phyloP scores from a whole-genome alignment of 2,329 filamentous ascomycete species.

The Paraconiothyrium brasiliense region DNA sequence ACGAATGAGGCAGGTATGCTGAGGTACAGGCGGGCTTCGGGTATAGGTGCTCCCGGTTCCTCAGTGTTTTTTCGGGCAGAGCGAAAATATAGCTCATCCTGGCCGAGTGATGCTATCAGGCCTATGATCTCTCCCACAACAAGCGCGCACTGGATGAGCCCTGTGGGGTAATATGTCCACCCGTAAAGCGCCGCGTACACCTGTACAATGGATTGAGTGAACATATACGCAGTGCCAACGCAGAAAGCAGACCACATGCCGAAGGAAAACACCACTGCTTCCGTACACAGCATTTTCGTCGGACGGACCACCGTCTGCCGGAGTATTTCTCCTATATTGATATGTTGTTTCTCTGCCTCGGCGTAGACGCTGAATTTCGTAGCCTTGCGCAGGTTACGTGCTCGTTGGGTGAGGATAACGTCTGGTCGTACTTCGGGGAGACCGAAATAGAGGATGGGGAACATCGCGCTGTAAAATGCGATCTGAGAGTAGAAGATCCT shows the following conservation, averaged over 20 bases:
- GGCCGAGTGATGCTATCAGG: slow-evolving; percentile 47
- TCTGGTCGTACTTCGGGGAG: slow-evolving; percentile 59
- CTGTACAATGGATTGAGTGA: slow-evolving; percentile 59
- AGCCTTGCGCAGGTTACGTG: slow-evolving; percentile 42
- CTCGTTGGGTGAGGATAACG: slow-evolving; percentile 56
- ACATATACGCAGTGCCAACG: slow-evolving; percentile 59
- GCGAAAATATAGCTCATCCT: slow-evolving; percentile 53
- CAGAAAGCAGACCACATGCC: slow-evolving; percentile 61
- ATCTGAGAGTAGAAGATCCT: slow-evolving; percentile 59
- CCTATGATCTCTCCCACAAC: slow-evolving; percentile 59
- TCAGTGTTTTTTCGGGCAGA: slow-evolving; percentile 53
- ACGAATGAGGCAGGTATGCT: slow-evolving; percentile 56
- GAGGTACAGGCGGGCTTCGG: slow-evolving; percentile 58
- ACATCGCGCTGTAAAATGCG: slow-evolving; percentile 56
- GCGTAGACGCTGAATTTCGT: slow-evolving; percentile 38
- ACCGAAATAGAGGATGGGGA: slow-evolving; percentile 53
- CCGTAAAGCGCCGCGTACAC: slow-evolving; percentile 53
- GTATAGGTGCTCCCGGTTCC: slow-evolving; percentile 51
- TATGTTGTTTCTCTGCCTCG: slow-evolving; percentile 46
- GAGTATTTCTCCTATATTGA: slow-evolving; percentile 45
- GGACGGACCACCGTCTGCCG: slow-evolving; percentile 49
- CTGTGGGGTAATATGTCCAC: slow-evolving; percentile 54
- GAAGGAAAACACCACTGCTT: slow-evolving; percentile 59
- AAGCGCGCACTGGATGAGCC: slow-evolving; percentile 57
- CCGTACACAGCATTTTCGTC: slow-evolving; percentile 57